phyloP scores from a whole-genome alignment of 2,329 filamentous ascomycete species.

The Zopfia rhizophila region DNA sequence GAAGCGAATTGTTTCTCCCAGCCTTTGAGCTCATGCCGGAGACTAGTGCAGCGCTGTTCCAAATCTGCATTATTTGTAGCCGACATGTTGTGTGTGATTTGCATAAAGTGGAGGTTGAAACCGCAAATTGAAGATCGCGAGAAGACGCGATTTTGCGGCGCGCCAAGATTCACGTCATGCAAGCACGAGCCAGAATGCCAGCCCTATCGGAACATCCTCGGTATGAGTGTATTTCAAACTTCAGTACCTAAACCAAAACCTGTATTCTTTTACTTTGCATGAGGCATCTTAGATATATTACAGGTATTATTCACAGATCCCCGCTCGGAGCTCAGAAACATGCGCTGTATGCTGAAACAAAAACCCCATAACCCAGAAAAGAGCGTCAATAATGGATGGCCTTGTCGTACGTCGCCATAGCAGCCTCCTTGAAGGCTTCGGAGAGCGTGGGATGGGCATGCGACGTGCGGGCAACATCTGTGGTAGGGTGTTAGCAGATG shows the following conservation, averaged over 20 bases:
- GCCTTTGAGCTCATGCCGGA: constrained; percentile 76
- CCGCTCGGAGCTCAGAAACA: constrained; percentile 46
- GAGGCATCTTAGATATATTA: constrained; percentile 50
- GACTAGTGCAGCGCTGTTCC: constrained; percentile 81
- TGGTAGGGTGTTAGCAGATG: constrained; percentile 24
- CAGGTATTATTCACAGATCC: constrained; percentile 54
- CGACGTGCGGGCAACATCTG: constrained; percentile 74
- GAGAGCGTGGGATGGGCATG: constrained; percentile 96
- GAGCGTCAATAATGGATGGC: constrained; percentile 84
- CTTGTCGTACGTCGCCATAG: constrained; percentile 96
- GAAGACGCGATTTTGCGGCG: constrained; percentile 32
- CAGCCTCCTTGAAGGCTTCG: constrained; percentile 99
- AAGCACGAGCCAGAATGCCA: constrained; percentile 24
- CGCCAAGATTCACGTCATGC: constrained; percentile 7
- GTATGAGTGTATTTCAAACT: constrained; percentile 1
- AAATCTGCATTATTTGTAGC: constrained; percentile 41
- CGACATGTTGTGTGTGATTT: constrained; percentile 19
- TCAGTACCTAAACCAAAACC: constrained; percentile 15
- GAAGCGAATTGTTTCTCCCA: constrained; percentile 78
- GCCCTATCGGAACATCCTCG: constrained; percentile 31
- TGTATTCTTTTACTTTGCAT: constrained; percentile 38
- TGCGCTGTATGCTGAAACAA: constrained; percentile 48
- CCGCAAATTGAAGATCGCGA: constrained; percentile 36
- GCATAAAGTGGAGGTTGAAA: constrained; percentile 26
- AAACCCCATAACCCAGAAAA: constrained; percentile 35